phyloP scores from a whole-genome alignment of 495 filamentous ascomycete species.

The Saxophila tyrrhenica region DNA sequence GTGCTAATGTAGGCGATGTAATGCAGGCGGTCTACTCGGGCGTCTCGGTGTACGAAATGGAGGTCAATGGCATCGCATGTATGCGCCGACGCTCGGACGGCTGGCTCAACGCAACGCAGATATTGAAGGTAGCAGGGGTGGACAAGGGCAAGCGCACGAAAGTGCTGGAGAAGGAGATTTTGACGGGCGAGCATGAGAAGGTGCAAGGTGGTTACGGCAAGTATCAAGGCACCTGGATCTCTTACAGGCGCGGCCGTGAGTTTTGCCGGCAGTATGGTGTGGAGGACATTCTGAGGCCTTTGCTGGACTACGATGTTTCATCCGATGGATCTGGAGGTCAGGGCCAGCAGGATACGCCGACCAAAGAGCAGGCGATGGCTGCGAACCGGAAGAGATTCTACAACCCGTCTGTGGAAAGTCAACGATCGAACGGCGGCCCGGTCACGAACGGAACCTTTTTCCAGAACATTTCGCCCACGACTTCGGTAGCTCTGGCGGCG shows the following conservation, averaged over 20 bases:
- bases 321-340: conserved; percentile 60
- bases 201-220: conserved; percentile 97
- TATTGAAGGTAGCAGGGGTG: conserved; percentile 89
- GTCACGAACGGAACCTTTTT: conserved; percentile 75
- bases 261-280: conserved; percentile 92
- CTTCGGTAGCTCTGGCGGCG: conserved; percentile 82
- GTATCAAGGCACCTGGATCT: conserved; percentile 98
- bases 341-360: conserved; percentile 63
- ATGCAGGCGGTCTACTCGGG: conserved; percentile 84
- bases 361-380: conserved; percentile 99
- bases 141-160: conserved; percentile 96
- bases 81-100: conserved; percentile 89
- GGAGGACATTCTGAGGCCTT: conserved; percentile 69
- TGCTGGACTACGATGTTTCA: conserved; percentile 81
- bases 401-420: conserved; percentile 58
- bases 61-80: conserved; percentile 77
- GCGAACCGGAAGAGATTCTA: conserved; percentile 88
- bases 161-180: conserved; percentile 93
- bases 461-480: conserved; percentile 86
- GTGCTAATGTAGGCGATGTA: not conserved
- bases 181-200: conserved; percentile 92
- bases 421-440: conserved; percentile 43
- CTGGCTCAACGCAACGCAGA: conserved; percentile 92
- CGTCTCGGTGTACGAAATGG: conserved; percentile 94
- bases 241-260: conserved; percentile 77